Conservation (phyloP, 805 yeast genomes). For the Candida easanensis region DNA sequence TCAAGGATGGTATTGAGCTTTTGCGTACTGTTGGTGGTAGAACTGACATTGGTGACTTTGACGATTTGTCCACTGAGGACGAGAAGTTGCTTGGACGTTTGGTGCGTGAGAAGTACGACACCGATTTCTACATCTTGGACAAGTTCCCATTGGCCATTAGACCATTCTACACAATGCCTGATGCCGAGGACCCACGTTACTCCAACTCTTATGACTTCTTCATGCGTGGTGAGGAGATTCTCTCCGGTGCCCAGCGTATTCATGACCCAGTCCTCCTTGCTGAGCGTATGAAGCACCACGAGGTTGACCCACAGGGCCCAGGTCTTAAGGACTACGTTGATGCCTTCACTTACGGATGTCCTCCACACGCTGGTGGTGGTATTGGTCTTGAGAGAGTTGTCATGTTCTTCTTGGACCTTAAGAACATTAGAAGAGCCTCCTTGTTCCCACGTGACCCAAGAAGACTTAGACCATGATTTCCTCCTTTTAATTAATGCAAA, state of each 20-base stretch:
- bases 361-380: constrained; percentile 99
- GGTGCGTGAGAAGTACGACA: constrained; percentile 90
- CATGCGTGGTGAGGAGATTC: constrained; percentile 99
- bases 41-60: constrained; percentile 72
- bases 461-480: constrained; percentile 74
- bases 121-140: constrained; percentile 97
- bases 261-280: constrained; percentile 85
- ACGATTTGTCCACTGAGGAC: constrained; percentile 90
- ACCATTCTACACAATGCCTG: constrained; percentile 99
- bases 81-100: constrained; percentile 90
- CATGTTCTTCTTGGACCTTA: constrained; percentile 95
- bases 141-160: constrained; percentile 96
- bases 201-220: constrained; percentile 98
- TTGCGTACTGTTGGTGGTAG: constrained; percentile 84
- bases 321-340: constrained; percentile 91
- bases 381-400: constrained; percentile 98
- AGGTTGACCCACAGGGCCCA: constrained; percentile 71
- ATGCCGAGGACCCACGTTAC: constrained; percentile 84
- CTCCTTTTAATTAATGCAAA: not conserved
- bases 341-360: constrained; percentile 91
- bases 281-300: constrained; percentile 82
- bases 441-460: constrained; percentile 98
- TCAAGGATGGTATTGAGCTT: constrained; percentile 86
- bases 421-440: constrained; percentile 97
- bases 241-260: constrained; percentile 99